Evolutionary conservation across 139 green algal species (phyloP).

Genomic region (Desmodesmus armatus): DNA sequence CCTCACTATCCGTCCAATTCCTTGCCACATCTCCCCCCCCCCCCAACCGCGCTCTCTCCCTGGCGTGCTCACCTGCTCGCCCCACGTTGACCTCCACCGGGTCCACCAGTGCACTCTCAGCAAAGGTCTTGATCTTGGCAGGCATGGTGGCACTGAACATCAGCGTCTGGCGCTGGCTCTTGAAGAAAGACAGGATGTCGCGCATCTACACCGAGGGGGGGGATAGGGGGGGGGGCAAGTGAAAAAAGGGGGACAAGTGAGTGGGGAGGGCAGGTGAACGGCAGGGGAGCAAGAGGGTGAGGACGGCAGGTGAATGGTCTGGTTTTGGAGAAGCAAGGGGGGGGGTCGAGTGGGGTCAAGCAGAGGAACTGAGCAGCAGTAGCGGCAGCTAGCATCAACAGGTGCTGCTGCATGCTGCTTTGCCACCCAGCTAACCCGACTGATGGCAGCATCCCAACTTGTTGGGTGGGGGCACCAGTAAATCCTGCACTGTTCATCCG

Average conservation of each 20-base stretch:
- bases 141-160: conserved; percentile 99
- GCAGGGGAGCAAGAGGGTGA: neutral
- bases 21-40: too few species aligned
- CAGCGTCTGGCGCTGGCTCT: conserved; percentile 94
- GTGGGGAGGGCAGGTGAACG: neutral
- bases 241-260: neutral
- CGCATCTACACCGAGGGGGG: conserved; percentile 37
- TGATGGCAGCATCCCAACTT: too few species aligned
- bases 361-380: neutral
- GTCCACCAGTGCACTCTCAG: conserved; percentile 93
- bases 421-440: neutral
- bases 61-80: conserved; percentile 49
- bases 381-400: too few species aligned
- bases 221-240: neutral
- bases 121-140: conserved; percentile 97
- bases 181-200: conserved; percentile 81
- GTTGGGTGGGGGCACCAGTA: too few species aligned
- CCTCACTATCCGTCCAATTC: too few species aligned
- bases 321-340: too few species aligned
- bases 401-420: neutral
- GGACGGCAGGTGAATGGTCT: too few species aligned
- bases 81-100: conserved; percentile 85
- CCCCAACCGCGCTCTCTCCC: too few species aligned
- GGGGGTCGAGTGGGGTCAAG: neutral
- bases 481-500: too few species aligned